These are phyloP conservation scores for Corymbia calophylla DNA, from an alignment of 441 rosid genomes.

Conservation along the genomic window DNA sequence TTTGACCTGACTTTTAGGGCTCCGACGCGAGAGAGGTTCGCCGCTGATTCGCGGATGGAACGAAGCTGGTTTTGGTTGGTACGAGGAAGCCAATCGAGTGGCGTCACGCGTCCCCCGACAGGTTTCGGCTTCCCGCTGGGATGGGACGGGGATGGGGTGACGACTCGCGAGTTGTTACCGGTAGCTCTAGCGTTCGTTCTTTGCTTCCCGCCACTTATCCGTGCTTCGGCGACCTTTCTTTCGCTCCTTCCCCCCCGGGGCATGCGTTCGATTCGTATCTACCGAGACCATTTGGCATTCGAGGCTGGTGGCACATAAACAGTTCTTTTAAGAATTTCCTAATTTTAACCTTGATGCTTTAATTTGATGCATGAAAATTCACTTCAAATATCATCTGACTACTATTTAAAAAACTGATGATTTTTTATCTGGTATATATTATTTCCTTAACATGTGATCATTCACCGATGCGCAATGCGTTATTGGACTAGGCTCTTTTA, in stretches of 20 bases:
- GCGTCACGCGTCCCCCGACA: neutral
- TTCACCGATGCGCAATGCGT: accelerated
- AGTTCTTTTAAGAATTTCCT: neutral
- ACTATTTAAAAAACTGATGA: neutral
- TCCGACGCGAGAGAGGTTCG: neutral
- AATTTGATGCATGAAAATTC: neutral
- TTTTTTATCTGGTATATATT: accelerated
- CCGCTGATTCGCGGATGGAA: neutral
- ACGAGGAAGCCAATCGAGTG: neutral
- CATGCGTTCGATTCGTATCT: no score
- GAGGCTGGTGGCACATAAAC: neutral
- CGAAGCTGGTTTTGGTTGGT: neutral
- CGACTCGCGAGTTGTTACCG: neutral
- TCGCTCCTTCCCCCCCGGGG: neutral
- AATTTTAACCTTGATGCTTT: neutral
- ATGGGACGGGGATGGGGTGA: neutral
- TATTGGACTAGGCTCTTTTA: accelerated
- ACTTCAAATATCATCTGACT: no score
- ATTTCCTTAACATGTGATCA: no score
- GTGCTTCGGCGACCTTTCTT: neutral
- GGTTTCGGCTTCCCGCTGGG: neutral
- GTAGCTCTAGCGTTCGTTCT: neutral
- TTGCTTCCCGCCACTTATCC: neutral
- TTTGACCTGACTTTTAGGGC: neutral
- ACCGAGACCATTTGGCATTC: neutral